phyloP scores from a whole-genome alignment of 805 yeast species.

The Suhomyces faveliae region DNA sequence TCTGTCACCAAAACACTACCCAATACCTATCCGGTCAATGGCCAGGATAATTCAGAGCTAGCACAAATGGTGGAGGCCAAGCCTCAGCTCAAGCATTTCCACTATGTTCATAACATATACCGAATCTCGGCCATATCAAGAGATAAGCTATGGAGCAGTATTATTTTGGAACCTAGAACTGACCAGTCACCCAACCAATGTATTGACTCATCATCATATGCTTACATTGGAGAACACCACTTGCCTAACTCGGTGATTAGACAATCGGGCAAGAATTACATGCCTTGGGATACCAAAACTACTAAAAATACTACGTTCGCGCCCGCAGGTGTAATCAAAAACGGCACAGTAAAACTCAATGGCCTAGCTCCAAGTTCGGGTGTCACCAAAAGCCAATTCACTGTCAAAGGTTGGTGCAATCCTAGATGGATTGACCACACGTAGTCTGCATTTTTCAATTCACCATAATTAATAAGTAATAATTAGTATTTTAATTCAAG shows the following conservation, averaged over 20 bases:
- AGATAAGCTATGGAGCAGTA: slow-evolving; percentile 53
- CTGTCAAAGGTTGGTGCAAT: slow-evolving; percentile 52
- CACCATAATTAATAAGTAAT: not conserved
- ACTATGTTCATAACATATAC: slow-evolving; percentile 21
- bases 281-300: slow-evolving; percentile 10
- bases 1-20: slow-evolving; percentile 17
- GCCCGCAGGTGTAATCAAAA: slow-evolving; percentile 35
- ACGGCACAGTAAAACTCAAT: slow-evolving; percentile 20
- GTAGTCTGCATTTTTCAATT: not conserved
- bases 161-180: slow-evolving; percentile 50
- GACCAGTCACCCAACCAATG: slow-evolving; percentile 32
- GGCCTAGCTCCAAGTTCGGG: slow-evolving; percentile 40
- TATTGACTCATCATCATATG: slow-evolving; percentile 22
- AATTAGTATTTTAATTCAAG: not conserved
- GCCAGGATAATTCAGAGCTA: slow-evolving; percentile 12
- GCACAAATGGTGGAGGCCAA: slow-evolving; percentile 11
- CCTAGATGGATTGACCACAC: slow-evolving; percentile 37
- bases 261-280: slow-evolving; percentile 7
- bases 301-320: slow-evolving; percentile 3
- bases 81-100: slow-evolving; percentile 26
- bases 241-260: slow-evolving; percentile 6
- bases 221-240: slow-evolving; percentile 22
- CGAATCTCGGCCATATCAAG: slow-evolving; percentile 43
- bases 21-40: slow-evolving; percentile 18
- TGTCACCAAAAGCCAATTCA: slow-evolving; percentile 43